Percentiles rank a stretch among this genome's conserved stretches.
Conservation (phyloP, 2,329 filamentous ascomycete species). For the Clarireedia monteithiana region DNA sequence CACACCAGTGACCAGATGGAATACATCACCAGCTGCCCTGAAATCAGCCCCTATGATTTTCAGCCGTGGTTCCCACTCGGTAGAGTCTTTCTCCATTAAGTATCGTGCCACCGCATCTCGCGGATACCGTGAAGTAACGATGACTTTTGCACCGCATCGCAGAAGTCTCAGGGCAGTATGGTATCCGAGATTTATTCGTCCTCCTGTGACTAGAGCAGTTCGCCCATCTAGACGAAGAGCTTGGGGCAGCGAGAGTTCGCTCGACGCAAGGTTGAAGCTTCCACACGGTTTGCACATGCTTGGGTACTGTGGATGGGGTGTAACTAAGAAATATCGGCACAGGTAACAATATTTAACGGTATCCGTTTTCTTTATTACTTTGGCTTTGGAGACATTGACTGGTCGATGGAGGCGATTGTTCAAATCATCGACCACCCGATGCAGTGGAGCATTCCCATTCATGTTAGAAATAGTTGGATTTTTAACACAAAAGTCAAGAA, state of each 20-base stretch:
- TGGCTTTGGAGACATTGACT: neutral
- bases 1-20: neutral
- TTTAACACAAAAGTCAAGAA: slow-evolving; percentile 1
- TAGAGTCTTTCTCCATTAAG: slow-evolving; percentile 8
- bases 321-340: neutral
- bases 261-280: slow-evolving; percentile 15
- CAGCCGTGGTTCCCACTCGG: slow-evolving; percentile 6
- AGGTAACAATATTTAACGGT: neutral
- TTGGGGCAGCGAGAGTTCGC: slow-evolving; percentile 10
- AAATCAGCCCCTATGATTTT: slow-evolving; percentile 7
- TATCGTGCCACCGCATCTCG: slow-evolving; percentile 12
- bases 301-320: slow-evolving; percentile 11
- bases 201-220: slow-evolving; percentile 15
- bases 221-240: slow-evolving; percentile 10
- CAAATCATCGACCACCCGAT: neutral
- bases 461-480: neutral
- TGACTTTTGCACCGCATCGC: slow-evolving; percentile 14
- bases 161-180: slow-evolving; percentile 12
- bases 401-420: neutral
- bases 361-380: too few species aligned
- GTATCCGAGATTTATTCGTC: slow-evolving; percentile 14
- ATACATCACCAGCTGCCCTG: slow-evolving; percentile 2
- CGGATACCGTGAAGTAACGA: slow-evolving; percentile 14
- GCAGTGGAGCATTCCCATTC: neutral
- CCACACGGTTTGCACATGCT: slow-evolving; percentile 15